phyloP scores from a whole-genome alignment of 768 basidiomycete genomes.

The Trametes maxima region DNA sequence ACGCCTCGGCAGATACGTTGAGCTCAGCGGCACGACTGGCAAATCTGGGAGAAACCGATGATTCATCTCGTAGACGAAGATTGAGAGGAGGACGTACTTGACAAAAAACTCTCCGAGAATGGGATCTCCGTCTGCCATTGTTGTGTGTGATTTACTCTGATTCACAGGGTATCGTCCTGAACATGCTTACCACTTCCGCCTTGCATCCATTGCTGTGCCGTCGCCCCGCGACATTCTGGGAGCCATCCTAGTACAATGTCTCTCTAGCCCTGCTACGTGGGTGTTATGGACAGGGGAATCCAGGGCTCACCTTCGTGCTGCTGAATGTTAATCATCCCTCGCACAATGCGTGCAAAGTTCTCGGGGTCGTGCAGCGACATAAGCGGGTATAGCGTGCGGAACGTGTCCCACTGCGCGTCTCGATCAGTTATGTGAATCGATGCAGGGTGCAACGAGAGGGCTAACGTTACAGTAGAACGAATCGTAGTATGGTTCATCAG shows the following conservation, averaged over 20 bases:
- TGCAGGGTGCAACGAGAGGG: not conserved
- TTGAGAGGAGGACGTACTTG: conserved; percentile 43
- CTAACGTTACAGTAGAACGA: conserved; percentile 67
- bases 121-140: conserved; percentile 55
- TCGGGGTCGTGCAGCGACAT: conserved; percentile 66
- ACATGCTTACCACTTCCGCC: conserved; percentile 60
- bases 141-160: not conserved
- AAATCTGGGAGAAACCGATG: conserved; percentile 41
- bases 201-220: conserved; percentile 54
- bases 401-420: conserved; percentile 60
- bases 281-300: not conserved
- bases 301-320: conserved; percentile 54
- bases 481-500: conserved; percentile 63
- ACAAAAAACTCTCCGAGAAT: conserved; percentile 70
- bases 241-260: conserved; percentile 52
- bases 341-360: conserved; percentile 59
- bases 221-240: conserved; percentile 64
- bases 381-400: conserved; percentile 60
- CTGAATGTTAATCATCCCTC: conserved; percentile 69
- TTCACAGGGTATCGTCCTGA: not conserved
- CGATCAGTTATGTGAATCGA: not conserved
- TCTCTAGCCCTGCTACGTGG: too few species aligned
- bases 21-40: conserved; percentile 49
- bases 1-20: conserved; percentile 48
- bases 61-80: not conserved